phyloP scores from a whole-genome alignment of 2,329 filamentous ascomycete genomes.

The Talaromyces rugulosus region DNA sequence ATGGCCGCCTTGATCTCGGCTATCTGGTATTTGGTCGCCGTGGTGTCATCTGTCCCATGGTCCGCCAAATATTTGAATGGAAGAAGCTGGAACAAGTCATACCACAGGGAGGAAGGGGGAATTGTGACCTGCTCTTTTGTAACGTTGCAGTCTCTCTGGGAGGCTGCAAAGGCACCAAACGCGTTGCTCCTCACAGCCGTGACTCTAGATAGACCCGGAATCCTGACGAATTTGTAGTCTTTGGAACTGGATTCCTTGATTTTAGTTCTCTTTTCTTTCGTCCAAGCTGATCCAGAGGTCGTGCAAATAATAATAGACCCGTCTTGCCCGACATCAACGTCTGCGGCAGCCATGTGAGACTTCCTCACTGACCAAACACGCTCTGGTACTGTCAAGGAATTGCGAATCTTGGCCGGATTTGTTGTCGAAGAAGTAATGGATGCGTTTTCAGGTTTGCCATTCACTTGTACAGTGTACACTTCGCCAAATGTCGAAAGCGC shows the following conservation, averaged over 20 bases:
- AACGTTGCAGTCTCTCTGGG: slow-evolving; percentile 79
- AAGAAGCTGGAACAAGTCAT: slow-evolving; percentile 66
- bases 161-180: slow-evolving; percentile 83
- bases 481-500: slow-evolving; percentile 81
- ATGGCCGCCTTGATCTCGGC: slow-evolving; percentile 37
- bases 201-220: slow-evolving; percentile 82
- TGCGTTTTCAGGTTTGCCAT: slow-evolving; percentile 60
- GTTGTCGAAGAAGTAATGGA: slow-evolving; percentile 71
- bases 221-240: slow-evolving; percentile 91
- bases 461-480: slow-evolving; percentile 78
- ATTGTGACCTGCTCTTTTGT: slow-evolving; percentile 69
- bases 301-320: slow-evolving; percentile 94
- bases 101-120: slow-evolving; percentile 64
- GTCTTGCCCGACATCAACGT: slow-evolving; percentile 85
- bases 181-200: slow-evolving; percentile 79
- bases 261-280: slow-evolving; percentile 75
- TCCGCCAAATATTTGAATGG: slow-evolving; percentile 60
- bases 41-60: slow-evolving; percentile 21
- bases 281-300: slow-evolving; percentile 88
- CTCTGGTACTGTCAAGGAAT: slow-evolving; percentile 71
- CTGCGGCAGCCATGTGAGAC: slow-evolving; percentile 74
- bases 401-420: slow-evolving; percentile 84
- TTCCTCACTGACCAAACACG: slow-evolving; percentile 88
- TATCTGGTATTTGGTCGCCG: slow-evolving; percentile 11
- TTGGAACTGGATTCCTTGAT: slow-evolving; percentile 72